These are phyloP conservation scores for Colletotrichum somersetense DNA, from an alignment of 2,329 filamentous ascomycete species.

Conservation along the genomic window DNA sequence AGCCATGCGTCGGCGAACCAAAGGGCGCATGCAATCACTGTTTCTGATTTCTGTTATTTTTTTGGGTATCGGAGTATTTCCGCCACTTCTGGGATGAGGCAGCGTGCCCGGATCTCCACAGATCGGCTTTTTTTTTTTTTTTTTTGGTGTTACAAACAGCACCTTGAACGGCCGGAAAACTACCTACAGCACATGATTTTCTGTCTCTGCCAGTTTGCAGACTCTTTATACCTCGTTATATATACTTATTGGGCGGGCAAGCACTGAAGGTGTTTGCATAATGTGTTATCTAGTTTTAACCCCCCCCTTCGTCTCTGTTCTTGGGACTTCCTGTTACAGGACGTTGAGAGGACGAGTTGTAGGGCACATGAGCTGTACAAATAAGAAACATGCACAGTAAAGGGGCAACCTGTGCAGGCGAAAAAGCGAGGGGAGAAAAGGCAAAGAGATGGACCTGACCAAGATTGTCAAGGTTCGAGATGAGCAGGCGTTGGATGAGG, in stretches of 20 bases:
- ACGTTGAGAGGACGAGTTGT: neutral
- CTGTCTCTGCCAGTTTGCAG: conserved; percentile 29
- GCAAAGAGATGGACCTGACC: neutral
- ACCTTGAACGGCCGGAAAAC: conserved; percentile 30
- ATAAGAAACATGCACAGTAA: neutral
- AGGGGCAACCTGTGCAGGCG: neutral
- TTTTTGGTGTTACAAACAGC: conserved; percentile 8
- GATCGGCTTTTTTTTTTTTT: neutral
- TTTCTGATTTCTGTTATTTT: neutral
- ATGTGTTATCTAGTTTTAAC: conserved; percentile 35
- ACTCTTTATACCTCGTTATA: conserved; percentile 27
- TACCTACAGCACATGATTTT: conserved; percentile 31
- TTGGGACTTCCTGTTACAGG: neutral
- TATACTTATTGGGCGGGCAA: conserved; percentile 26
- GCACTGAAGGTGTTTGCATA: conserved; percentile 28
- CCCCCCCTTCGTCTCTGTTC: neutral
- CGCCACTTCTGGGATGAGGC: conserved; percentile 12
- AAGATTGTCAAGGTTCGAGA: neutral
- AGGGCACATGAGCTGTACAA: conserved; percentile 20
- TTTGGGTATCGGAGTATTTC: conserved; percentile 18
- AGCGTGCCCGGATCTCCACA: conserved; percentile 5
- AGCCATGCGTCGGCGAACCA: conserved; percentile 33
- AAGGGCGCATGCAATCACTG: conserved; percentile 19
- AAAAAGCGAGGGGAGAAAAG: conserved; percentile 5
- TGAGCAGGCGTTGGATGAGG: neutral